Conservation (phyloP, 768 basidiomycete genomes). For the Suillus luteus region DNA sequence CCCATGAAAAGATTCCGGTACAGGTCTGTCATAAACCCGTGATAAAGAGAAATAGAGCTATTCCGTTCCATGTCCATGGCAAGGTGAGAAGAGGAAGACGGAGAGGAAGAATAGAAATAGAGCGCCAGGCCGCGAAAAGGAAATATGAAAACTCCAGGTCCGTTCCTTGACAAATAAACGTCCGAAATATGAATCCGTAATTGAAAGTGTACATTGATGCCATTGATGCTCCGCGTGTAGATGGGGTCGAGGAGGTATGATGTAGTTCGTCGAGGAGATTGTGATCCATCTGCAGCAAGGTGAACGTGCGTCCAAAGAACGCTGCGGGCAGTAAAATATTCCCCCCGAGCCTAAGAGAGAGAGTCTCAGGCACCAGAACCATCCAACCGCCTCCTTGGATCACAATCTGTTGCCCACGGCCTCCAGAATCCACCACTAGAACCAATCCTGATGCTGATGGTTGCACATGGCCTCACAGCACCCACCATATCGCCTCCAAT, state of each 20-base stretch:
- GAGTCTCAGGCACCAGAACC: background rate
- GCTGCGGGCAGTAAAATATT: background rate
- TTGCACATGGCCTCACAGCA: background rate
- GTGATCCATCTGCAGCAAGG: background rate
- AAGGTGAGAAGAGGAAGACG: background rate
- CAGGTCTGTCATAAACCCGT: background rate
- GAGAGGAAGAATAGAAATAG: background rate
- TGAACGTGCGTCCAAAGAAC: background rate
- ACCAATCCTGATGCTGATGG: slow-evolving; percentile 1
- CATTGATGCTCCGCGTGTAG: background rate
- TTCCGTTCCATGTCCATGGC: background rate
- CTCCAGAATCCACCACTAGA: background rate
- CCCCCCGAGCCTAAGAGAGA: background rate
- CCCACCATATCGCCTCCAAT: background rate
- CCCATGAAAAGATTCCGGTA: background rate
- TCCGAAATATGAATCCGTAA: slow-evolving; percentile 4
- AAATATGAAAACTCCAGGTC: background rate
- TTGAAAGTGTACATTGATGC: background rate
- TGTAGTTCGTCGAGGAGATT: background rate
- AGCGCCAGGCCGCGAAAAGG: background rate
- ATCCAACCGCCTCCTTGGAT: background rate
- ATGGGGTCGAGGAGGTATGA: background rate
- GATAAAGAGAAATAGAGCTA: background rate
- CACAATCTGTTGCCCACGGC: background rate
- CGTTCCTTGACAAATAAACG: background rate